A percentile compares a stretch with the other conserved stretches of the same genome.
These are phyloP conservation scores for Arthrobotrys entomopaga DNA, from an alignment of 2,329 filamentous ascomycete genomes.

Conservation along the genomic window DNA sequence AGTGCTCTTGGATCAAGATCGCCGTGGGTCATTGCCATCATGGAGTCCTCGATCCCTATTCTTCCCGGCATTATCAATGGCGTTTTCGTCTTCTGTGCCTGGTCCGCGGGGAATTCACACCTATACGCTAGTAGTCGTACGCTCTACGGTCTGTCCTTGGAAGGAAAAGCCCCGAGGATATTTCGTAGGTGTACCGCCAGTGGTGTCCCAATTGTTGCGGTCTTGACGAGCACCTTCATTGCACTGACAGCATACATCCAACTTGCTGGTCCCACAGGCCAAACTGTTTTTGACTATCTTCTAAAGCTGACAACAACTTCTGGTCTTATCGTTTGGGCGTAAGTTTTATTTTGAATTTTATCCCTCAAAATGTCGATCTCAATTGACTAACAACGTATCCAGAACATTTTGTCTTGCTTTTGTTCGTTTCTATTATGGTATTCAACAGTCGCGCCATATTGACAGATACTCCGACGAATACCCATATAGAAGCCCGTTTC, in stretches of 20 bases:
- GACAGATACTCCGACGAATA: conserved; percentile 52
- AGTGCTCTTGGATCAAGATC: conserved; percentile 60
- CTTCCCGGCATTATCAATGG: conserved; percentile 80
- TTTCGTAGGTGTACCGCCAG: conserved; percentile 67
- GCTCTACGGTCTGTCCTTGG: conserved; percentile 70
- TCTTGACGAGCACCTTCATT: conserved; percentile 68
- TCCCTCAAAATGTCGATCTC: conserved; percentile 66
- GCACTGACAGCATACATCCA: conserved; percentile 71
- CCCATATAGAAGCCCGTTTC: conserved; percentile 52
- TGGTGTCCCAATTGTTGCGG: conserved; percentile 70
- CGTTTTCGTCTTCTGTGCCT: conserved; percentile 77
- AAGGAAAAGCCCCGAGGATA: conserved; percentile 69
- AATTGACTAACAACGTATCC: conserved; percentile 65
- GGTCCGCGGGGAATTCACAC: conserved; percentile 75
- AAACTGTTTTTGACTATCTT: conserved; percentile 75
- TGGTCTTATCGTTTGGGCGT: conserved; percentile 72
- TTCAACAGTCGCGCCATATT: conserved; percentile 53
- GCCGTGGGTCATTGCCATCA: conserved; percentile 78
- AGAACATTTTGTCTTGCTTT: conserved; percentile 54
- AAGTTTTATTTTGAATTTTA: conserved; percentile 63
- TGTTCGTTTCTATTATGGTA: conserved; percentile 54
- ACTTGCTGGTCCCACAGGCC: conserved; percentile 67
- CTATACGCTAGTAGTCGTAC: conserved; percentile 71
- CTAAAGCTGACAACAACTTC: conserved; percentile 71
- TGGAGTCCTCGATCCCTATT: conserved; percentile 73